These are phyloP conservation scores for Neohortaea acidophila DNA, from an alignment of 495 filamentous ascomycete species.

Conservation along the genomic window DNA sequence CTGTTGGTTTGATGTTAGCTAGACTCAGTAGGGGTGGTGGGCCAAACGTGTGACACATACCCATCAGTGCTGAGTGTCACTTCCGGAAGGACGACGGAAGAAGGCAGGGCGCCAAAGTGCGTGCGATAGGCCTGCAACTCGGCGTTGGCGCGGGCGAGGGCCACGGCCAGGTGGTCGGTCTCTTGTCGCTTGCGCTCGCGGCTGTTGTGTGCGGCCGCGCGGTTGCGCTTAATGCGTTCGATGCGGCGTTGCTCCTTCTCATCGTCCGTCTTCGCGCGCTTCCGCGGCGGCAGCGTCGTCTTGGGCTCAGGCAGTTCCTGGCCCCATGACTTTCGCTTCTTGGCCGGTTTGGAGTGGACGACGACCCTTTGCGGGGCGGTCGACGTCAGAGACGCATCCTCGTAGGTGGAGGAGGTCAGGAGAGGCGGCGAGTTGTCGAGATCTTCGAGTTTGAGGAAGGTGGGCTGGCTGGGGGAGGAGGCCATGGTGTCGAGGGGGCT, in stretches of 20 bases:
- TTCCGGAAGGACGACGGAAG: conserved; percentile 23
- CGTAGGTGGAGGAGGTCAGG: neutral
- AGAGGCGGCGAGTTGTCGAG: conserved; percentile 6
- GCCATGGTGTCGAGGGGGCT: conserved; percentile 11
- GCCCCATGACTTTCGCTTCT: conserved; percentile 99
- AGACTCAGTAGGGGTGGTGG: neutral
- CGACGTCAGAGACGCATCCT: neutral
- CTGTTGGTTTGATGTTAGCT: conserved; percentile 3
- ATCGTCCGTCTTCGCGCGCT: conserved; percentile 93
- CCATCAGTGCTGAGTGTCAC: conserved; percentile 11
- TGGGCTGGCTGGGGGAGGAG: conserved; percentile 3
- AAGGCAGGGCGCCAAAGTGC: conserved; percentile 25
- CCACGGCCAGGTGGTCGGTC: conserved; percentile 72
- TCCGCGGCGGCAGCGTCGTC: conserved; percentile 89
- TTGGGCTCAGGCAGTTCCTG: conserved; percentile 93
- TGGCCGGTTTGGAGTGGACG: conserved; percentile 29
- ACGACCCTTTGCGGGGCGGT: conserved; percentile 5
- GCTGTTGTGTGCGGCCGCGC: conserved; percentile 88
- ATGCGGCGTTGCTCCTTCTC: conserved; percentile 97
- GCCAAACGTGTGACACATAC: neutral
- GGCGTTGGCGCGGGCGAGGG: conserved; percentile 29
- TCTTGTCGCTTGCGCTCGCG: conserved; percentile 89
- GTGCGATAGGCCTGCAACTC: conserved; percentile 38
- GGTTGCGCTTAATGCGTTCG: conserved; percentile 91
- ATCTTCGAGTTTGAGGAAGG: conserved; percentile 17